A percentile compares a stretch with the other conserved stretches of the same genome.
Conservation (phyloP, 2,329 filamentous ascomycete genomes). For the Fonsecaea erecta region DNA sequence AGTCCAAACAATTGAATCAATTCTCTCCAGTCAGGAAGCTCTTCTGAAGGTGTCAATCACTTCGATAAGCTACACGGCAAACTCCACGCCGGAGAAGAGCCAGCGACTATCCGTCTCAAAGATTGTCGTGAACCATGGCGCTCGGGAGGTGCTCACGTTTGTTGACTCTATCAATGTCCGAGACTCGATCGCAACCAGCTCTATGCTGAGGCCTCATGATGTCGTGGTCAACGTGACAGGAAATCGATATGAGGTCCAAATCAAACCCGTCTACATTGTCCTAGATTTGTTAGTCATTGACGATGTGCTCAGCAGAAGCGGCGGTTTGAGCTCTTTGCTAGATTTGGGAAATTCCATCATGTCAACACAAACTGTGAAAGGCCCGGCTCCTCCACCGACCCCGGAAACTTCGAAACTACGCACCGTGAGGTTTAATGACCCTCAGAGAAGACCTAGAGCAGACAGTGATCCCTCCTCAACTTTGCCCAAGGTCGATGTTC, state of each 20-base stretch:
- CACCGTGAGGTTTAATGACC: conserved; percentile 63
- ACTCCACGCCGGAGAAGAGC: not conserved
- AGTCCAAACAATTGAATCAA: conserved; percentile 25
- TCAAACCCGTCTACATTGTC: conserved; percentile 74
- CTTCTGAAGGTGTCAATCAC: conserved; percentile 27
- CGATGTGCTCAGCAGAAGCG: conserved; percentile 85
- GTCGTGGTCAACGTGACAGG: conserved; percentile 26
- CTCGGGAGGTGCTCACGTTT: conserved; percentile 59
- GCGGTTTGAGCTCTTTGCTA: conserved; percentile 86
- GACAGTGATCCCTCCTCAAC: conserved; percentile 34
- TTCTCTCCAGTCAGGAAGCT: conserved; percentile 19
- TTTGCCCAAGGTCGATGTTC: conserved; percentile 69
- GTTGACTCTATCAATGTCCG: conserved; percentile 54
- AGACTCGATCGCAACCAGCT: conserved; percentile 38
- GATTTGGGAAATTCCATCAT: conserved; percentile 85
- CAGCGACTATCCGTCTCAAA: conserved; percentile 41
- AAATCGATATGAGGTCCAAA: conserved; percentile 65
- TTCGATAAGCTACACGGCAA: conserved; percentile 12
- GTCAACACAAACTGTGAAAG: conserved; percentile 65
- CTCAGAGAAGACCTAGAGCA: conserved; percentile 27
- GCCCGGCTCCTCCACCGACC: conserved; percentile 28
- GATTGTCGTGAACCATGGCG: conserved; percentile 54
- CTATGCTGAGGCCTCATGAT: conserved; percentile 37
- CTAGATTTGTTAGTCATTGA: conserved; percentile 82
- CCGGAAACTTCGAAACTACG: conserved; percentile 43